Percentiles rank a stretch among this genome's conserved stretches.
These are phyloP conservation scores for Soucietia sequanensis DNA, from an alignment of 805 yeast genomes.

Conservation along the genomic window DNA sequence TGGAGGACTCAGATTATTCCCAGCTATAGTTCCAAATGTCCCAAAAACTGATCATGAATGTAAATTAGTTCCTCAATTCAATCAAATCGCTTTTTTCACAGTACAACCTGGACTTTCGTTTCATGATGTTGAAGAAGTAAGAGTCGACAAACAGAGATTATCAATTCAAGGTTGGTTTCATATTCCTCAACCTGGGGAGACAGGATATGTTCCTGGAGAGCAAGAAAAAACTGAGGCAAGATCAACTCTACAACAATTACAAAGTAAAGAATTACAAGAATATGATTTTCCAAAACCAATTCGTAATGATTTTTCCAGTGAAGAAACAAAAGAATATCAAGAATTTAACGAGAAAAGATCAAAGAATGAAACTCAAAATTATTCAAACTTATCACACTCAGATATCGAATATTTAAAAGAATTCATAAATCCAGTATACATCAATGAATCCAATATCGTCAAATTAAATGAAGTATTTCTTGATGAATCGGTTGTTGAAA, in stretches of 20 bases:
- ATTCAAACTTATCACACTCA: slow-evolving; percentile 13
- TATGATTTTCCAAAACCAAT: slow-evolving; percentile 76
- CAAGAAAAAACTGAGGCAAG: slow-evolving; percentile 73
- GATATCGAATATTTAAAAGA: slow-evolving; percentile 52
- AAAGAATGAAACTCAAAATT: slow-evolving; percentile 1
- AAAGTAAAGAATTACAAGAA: slow-evolving; percentile 71
- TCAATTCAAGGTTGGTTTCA: slow-evolving; percentile 99
- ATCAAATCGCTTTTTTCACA: slow-evolving; percentile 92
- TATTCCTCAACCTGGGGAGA: slow-evolving; percentile 91
- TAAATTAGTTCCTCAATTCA: slow-evolving; percentile 86
- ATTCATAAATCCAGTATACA: slow-evolving; percentile 56
- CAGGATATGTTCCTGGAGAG: slow-evolving; percentile 79
- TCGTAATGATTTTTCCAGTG: slow-evolving; percentile 41
- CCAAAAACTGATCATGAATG: slow-evolving; percentile 75
- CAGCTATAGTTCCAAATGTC: slow-evolving; percentile 83
- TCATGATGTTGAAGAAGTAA: slow-evolving; percentile 98
- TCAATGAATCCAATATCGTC: slow-evolving; percentile 33
- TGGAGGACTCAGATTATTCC: slow-evolving; percentile 85
- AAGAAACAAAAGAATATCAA: slow-evolving; percentile 32
- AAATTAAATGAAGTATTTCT: slow-evolving; percentile 52
- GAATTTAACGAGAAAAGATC: slow-evolving; percentile 16
- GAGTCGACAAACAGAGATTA: slow-evolving; percentile 83
- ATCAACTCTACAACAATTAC: slow-evolving; percentile 77
- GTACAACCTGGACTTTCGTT: slow-evolving; percentile 96
- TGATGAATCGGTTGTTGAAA: slow-evolving; percentile 68